phyloP scores from a whole-genome alignment of 176 grass and related monocot genomes.

The Eleusine coracana region DNA sequence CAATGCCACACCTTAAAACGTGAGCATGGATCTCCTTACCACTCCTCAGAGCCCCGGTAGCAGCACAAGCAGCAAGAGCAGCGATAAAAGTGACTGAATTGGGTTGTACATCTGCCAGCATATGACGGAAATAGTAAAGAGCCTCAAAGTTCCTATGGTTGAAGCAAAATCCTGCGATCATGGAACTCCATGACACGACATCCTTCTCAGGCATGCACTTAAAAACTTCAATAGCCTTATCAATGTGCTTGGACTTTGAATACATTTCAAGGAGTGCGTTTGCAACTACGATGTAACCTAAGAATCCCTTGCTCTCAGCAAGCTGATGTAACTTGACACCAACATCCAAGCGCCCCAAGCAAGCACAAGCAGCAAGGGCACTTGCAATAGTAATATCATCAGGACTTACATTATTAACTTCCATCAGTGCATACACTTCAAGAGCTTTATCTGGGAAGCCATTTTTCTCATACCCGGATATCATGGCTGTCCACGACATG shows the following conservation, averaged over 20 bases:
- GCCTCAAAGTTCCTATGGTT: conserved; percentile 83
- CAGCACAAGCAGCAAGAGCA: conserved; percentile 76
- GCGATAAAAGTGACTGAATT: conserved; percentile 80
- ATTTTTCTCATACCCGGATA: conserved; percentile 93
- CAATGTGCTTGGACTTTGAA: conserved; percentile 73
- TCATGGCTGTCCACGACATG: conserved; percentile 94
- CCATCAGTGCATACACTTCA: conserved; percentile 79
- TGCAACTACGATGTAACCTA: conserved; percentile 53
- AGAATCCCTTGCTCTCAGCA: conserved; percentile 58
- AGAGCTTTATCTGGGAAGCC: conserved; percentile 73
- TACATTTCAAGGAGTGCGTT: conserved; percentile 87
- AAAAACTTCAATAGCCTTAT: conserved; percentile 86
- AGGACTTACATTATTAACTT: conserved; percentile 60
- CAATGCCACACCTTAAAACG: conserved; percentile 65
- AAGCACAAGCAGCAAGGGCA: conserved; percentile 79
- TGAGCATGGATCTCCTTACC: conserved; percentile 94
- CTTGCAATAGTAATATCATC: conserved; percentile 75
- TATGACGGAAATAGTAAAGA: conserved; percentile 77
- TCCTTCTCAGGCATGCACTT: conserved; percentile 80
- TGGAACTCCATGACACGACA: conserved; percentile 78
- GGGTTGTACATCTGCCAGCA: conserved; percentile 78
- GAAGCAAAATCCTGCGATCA: conserved; percentile 82
- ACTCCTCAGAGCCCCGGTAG: conserved; percentile 63
- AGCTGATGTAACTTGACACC: conserved; percentile 79
- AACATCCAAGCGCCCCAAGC: conserved; percentile 61